Evolutionary conservation across 495 filamentous ascomycete species (phyloP), one percentile per base, ranked within the genome.

Genomic region (Penicillium parvum): DNA sequence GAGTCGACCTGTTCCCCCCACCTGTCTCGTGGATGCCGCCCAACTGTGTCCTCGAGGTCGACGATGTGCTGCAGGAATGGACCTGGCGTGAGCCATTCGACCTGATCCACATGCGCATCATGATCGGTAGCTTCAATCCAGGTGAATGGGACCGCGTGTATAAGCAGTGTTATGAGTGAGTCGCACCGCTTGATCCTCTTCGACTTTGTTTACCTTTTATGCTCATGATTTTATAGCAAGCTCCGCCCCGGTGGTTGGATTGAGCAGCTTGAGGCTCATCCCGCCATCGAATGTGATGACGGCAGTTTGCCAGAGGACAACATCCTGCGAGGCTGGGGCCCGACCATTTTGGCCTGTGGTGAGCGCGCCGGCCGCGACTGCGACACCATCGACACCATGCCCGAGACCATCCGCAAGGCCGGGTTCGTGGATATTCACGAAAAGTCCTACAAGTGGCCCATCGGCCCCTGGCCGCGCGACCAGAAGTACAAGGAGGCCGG

Each of bases 221-320:
- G 7, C n/a, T 7, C 4, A 30, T 14, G 2, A 26, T 12, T 7
- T 21, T 18, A 15, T 16, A 52, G 49, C 5, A 49, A 51, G 26
- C 48, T 60, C 5, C 60, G 55, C 38, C 74, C 75, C 1, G 74
- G 76, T 30, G 76, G 71, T 16, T 79, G 70, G 58, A 58, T 78
- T 21, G 77, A 81, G 45, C 52, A 75, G 35, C 65, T 76, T 33
- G 76, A 81, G 32, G 44, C 71, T 4, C 43, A 52, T 32, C 53
- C 60, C 30, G 22, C 37, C 27, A 54, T 69, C 11, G 28, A 43
- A 1, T 64, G 59, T 36, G 69, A 74, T 47, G 75, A 78, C 50
- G 55, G 57, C 28, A 66, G 58, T 28, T 36, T 68, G 7, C 44
- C 46, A 7, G 55, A 54, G 7, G 54, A 55, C 25, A 64, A 58